These are phyloP conservation scores for Pleurotus platypus DNA, from an alignment of 768 basidiomycete species.

Conservation along the genomic window DNA sequence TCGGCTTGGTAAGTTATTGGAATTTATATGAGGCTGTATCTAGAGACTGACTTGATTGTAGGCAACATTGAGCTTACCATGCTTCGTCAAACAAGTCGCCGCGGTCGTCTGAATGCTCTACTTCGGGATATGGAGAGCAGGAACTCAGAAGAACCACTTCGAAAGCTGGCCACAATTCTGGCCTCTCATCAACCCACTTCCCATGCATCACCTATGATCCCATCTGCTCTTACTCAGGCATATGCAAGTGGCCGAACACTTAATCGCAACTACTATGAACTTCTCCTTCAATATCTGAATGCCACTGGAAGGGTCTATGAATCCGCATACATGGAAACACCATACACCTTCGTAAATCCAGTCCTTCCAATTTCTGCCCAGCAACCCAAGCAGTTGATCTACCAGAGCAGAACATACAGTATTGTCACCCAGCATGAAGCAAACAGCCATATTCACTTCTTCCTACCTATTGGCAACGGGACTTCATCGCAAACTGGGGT, in stretches of 20 bases:
- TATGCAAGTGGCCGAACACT: not conserved
- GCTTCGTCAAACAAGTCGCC: slow-evolving; percentile 10
- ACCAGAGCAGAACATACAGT: slow-evolving; percentile 15
- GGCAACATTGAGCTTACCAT: slow-evolving; percentile 13
- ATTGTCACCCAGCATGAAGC: slow-evolving; percentile 15
- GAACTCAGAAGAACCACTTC: not conserved
- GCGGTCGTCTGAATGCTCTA: slow-evolving; percentile 1
- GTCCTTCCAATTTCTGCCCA: slow-evolving; percentile 15
- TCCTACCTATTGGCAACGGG: slow-evolving; percentile 8
- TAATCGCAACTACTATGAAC: not conserved
- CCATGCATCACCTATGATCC: no score
- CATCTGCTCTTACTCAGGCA: not conserved
- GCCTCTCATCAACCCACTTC: not conserved
- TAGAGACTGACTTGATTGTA: not conserved
- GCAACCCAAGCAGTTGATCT: slow-evolving; percentile 10
- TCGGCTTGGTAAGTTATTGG: slow-evolving; percentile 8
- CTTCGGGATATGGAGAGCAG: not conserved
- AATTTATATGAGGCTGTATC: not conserved
- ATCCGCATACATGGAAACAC: slow-evolving; percentile 10
- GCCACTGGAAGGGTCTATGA: slow-evolving; percentile 12
- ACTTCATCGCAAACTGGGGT: slow-evolving; percentile 11
- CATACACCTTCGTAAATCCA: slow-evolving; percentile 1
- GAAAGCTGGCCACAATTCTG: not conserved
- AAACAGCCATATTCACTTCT: slow-evolving; percentile 21
- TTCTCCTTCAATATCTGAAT: slow-evolving; percentile 3